A percentile compares a stretch with the other conserved stretches of the same genome.
phyloP scores from a whole-genome alignment of 2,329 filamentous ascomycete genomes.

The Colletotrichum endophyticum region DNA sequence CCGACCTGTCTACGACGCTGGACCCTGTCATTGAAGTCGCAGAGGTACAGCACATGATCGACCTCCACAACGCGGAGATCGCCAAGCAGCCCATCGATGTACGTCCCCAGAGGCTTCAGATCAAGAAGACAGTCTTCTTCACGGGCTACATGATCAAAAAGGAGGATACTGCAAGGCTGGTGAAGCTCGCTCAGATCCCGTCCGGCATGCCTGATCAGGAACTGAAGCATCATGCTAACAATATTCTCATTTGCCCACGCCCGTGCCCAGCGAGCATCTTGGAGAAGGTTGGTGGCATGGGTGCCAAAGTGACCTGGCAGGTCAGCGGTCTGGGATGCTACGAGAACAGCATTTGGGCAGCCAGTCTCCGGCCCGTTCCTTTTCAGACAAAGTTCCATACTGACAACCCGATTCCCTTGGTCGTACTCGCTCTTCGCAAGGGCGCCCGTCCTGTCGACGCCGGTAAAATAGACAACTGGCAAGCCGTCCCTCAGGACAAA shows the following conservation, averaged over 20 bases:
- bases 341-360: conserved; percentile 88
- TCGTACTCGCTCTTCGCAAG: conserved; percentile 82
- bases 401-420: conserved; percentile 77
- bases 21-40: conserved; percentile 81
- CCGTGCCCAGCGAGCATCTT: conserved; percentile 75
- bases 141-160: conserved; percentile 86
- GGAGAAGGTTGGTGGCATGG: conserved; percentile 85
- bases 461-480: conserved; percentile 82
- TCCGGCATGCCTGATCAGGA: conserved; percentile 68
- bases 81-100: conserved; percentile 35
- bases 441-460: conserved; percentile 81
- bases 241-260: conserved; percentile 86
- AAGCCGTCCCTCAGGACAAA: conserved; percentile 73
- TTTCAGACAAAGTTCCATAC: conserved; percentile 73
- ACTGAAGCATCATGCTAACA: conserved; percentile 83
- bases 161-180: conserved; percentile 73
- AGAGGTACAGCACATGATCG: conserved; percentile 88
- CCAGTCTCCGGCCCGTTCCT: conserved; percentile 75
- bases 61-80: conserved; percentile 76
- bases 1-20: conserved; percentile 74
- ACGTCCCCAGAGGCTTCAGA: conserved; percentile 59
- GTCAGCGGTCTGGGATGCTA: conserved; percentile 77
- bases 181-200: conserved; percentile 72
- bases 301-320: conserved; percentile 82
- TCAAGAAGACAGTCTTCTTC: conserved; percentile 89